phyloP scores from a whole-genome alignment of 805 yeast genomes.

The Hermanozyma aechmeae region DNA sequence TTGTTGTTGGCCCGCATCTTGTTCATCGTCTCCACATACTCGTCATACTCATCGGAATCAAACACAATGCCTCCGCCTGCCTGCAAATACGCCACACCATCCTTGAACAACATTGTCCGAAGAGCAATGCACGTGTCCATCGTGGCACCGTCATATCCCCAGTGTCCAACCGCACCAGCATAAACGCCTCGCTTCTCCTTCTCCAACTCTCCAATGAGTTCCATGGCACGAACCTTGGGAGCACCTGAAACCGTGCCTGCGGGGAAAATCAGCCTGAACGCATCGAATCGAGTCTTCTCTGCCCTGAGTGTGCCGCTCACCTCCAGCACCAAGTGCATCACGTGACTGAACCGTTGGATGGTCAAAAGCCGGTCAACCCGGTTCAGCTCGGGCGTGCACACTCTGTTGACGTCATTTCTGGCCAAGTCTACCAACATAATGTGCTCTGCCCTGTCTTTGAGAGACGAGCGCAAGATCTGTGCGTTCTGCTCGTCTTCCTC shows the following conservation, averaged over 20 bases:
- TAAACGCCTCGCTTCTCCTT: conserved; percentile 91
- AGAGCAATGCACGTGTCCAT: conserved; percentile 98
- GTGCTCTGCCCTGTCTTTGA: conserved; percentile 95
- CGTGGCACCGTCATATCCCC: conserved; percentile 91
- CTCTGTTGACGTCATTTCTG: conserved; percentile 88
- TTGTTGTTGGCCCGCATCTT: conserved; percentile 91
- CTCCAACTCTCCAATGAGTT: conserved; percentile 81
- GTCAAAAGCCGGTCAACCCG: conserved; percentile 81
- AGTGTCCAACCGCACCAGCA: conserved; percentile 98
- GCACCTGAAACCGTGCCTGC: conserved; percentile 99
- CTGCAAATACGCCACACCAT: conserved; percentile 85
- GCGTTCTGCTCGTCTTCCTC: conserved; percentile 91
- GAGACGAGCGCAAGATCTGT: conserved; percentile 55
- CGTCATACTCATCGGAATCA: conserved; percentile 93
- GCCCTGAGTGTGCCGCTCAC: conserved; percentile 84
- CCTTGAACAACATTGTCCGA: conserved; percentile 92
- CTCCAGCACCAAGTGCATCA: conserved; percentile 91
- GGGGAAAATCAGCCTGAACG: conserved; percentile 95
- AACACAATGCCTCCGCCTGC: conserved; percentile 99
- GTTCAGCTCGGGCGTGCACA: conserved; percentile 82
- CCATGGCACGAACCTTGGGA: conserved; percentile 96
- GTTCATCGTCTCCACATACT: conserved; percentile 92
- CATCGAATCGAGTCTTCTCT: conserved; percentile 88
- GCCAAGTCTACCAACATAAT: conserved; percentile 98
- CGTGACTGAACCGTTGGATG: conserved; percentile 92